Conservation (phyloP, 1,139 yeast genomes). For the Nakaseomyces uthaithaninus region DNA sequence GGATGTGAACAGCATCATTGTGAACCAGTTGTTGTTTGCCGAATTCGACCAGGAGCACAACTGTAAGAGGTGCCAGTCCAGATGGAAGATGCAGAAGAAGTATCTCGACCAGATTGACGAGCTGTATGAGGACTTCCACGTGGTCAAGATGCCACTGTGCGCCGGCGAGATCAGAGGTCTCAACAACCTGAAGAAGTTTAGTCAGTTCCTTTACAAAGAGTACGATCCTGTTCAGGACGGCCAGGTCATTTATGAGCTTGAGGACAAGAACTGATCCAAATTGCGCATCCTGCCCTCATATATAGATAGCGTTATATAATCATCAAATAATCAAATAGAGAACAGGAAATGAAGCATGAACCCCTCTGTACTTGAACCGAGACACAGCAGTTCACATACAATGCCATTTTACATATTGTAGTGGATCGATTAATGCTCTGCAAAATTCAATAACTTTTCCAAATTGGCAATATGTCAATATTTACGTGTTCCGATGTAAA, state of each 20-base stretch:
- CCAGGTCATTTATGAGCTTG: constrained; percentile 54
- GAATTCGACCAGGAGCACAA: constrained; percentile 50
- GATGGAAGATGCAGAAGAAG: constrained; percentile 94
- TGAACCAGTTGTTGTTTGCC: constrained; percentile 85
- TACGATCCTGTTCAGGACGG: constrained; percentile 60
- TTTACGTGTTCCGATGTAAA: constrained; percentile 1
- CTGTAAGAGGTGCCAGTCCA: constrained; percentile 84
- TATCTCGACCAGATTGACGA: constrained; percentile 92
- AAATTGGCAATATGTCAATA: not conserved
- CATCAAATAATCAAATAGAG: no score
- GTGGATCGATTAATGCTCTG: no score
- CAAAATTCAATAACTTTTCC: no score
- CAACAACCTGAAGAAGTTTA: constrained; percentile 70
- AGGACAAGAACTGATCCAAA: constrained; percentile 38
- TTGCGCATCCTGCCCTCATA: no score
- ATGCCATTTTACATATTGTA: no score
- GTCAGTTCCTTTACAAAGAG: constrained; percentile 59
- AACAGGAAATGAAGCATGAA: no score
- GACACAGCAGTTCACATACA: no score
- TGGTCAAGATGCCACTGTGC: constrained; percentile 88
- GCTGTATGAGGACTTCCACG: constrained; percentile 87
- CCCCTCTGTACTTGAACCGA: no score
- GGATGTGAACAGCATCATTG: constrained; percentile 93
- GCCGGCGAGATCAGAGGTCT: constrained; percentile 92
- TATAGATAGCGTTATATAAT: not conserved